A percentile compares a stretch with the other conserved stretches of the same genome.
phyloP scores from a whole-genome alignment of 805 yeast species.

The Ogataea corticis region DNA sequence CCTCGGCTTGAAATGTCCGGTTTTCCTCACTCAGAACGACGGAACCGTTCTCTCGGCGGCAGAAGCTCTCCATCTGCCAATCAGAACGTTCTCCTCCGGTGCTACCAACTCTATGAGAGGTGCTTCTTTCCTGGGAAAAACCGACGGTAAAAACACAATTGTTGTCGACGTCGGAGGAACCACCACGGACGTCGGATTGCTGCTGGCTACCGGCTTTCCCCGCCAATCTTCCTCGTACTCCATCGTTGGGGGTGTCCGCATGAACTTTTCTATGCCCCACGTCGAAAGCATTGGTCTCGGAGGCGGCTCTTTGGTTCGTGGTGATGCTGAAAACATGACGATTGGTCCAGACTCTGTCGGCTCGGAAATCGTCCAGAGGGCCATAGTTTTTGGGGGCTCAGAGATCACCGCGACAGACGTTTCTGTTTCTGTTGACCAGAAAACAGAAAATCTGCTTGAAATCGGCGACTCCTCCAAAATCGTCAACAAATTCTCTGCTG shows the following conservation, averaged over 20 bases:
- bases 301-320: slow-evolving; percentile 48
- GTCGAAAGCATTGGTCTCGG: slow-evolving; percentile 51
- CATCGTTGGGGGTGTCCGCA: slow-evolving; percentile 47
- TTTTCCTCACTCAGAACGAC: slow-evolving; percentile 47
- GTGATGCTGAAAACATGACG: slow-evolving; percentile 22
- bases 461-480: slow-evolving; percentile 30
- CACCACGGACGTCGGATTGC: slow-evolving; percentile 49
- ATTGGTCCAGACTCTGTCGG: slow-evolving; percentile 54
- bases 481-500: slow-evolving; percentile 10
- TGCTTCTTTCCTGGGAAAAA: slow-evolving; percentile 43
- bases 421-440: slow-evolving; percentile 35
- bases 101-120: slow-evolving; percentile 51
- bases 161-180: slow-evolving; percentile 56
- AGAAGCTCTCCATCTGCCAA: slow-evolving; percentile 44
- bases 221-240: slow-evolving; percentile 46
- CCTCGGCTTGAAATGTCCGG: slow-evolving; percentile 39
- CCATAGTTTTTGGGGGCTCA: slow-evolving; percentile 45
- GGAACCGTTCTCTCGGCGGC: slow-evolving; percentile 45
- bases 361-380: slow-evolving; percentile 36
- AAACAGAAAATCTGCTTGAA: slow-evolving; percentile 24
- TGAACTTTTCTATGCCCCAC: slow-evolving; percentile 53
- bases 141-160: slow-evolving; percentile 35
- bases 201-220: slow-evolving; percentile 48
- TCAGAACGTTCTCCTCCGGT: slow-evolving; percentile 49
- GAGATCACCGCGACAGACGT: slow-evolving; percentile 45